Evolutionary conservation across 169 alveolate genomes (phyloP).

Genomic region (Plasmodium gonderi): DNA sequence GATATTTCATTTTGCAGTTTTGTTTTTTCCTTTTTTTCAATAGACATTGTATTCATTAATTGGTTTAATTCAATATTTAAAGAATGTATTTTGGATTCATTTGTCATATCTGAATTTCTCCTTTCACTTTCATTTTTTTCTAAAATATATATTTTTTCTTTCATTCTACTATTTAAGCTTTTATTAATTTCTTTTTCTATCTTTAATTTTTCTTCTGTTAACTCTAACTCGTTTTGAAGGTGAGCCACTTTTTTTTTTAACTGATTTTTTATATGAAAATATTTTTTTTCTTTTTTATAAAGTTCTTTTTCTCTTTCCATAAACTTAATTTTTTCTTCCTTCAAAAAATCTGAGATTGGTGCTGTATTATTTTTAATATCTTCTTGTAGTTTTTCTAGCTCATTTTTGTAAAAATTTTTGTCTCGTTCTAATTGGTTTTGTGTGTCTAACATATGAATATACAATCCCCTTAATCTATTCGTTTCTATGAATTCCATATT

Average conservation of each 20-base stretch:
- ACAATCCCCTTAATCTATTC: constrained; percentile 42
- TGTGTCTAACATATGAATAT: constrained; percentile 31
- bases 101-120: not conserved
- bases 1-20: constrained; percentile 6
- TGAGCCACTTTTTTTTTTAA: constrained; percentile 15
- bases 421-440: constrained; percentile 42
- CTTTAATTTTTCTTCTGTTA: not conserved
- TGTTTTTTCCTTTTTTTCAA: constrained; percentile 26
- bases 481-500: constrained; percentile 46
- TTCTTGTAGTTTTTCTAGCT: constrained; percentile 26
- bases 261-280: constrained; percentile 12
- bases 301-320: constrained; percentile 54
- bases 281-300: constrained; percentile 47
- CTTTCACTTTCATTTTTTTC: constrained; percentile 22
- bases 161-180: not conserved
- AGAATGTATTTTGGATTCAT: constrained; percentile 4
- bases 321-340: constrained; percentile 27
- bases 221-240: constrained; percentile 15
- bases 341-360: constrained; percentile 20
- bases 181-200: constrained; percentile 34
- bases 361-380: constrained; percentile 31
- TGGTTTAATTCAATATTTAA: constrained; percentile 2
- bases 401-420: constrained; percentile 44
- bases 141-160: not conserved
- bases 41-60: not conserved